Evolutionary conservation across 2,329 filamentous ascomycete genomes (phyloP).

Genomic region (Septoria linicola): DNA sequence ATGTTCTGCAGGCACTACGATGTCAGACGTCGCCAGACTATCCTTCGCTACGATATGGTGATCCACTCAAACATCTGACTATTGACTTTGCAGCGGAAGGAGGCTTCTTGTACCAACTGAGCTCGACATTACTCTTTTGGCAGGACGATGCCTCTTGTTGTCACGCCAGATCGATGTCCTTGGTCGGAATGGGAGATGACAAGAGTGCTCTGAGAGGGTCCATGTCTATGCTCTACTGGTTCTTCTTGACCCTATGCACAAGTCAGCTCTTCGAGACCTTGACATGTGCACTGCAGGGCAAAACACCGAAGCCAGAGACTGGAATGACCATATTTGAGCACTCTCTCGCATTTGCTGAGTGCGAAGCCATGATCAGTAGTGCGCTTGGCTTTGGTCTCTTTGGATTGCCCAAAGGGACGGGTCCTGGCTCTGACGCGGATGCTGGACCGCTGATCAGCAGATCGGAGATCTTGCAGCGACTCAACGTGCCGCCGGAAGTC

Average conservation of each 20-base stretch:
- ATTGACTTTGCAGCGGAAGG: slow-evolving; percentile 59
- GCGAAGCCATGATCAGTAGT: slow-evolving; percentile 80
- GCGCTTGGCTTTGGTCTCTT: slow-evolving; percentile 75
- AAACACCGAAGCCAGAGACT: slow-evolving; percentile 76
- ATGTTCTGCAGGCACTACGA: slow-evolving; percentile 78
- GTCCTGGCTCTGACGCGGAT: slow-evolving; percentile 29
- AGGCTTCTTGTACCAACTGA: slow-evolving; percentile 68
- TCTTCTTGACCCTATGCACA: slow-evolving; percentile 66
- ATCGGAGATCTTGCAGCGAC: slow-evolving; percentile 64
- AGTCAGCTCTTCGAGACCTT: slow-evolving; percentile 89
- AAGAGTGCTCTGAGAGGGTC: slow-evolving; percentile 67
- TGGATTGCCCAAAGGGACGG: slow-evolving; percentile 46
- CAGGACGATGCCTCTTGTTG: slow-evolving; percentile 75
- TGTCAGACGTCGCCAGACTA: slow-evolving; percentile 71
- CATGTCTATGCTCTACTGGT: slow-evolving; percentile 70
- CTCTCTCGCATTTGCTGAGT: slow-evolving; percentile 92
- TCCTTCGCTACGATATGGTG: slow-evolving; percentile 49
- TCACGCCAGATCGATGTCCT: slow-evolving; percentile 69
- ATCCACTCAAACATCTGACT: slow-evolving; percentile 42
- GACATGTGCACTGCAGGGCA: slow-evolving; percentile 82
- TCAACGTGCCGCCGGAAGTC: slow-evolving; percentile 88
- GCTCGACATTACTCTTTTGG: slow-evolving; percentile 70
- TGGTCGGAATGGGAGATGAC: slow-evolving; percentile 48
- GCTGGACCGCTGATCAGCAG: slow-evolving; percentile 32
- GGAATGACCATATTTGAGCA: slow-evolving; percentile 97